Conservation (phyloP, 2,329 filamentous ascomycete genomes). For the Diaporthe velutina region DNA sequence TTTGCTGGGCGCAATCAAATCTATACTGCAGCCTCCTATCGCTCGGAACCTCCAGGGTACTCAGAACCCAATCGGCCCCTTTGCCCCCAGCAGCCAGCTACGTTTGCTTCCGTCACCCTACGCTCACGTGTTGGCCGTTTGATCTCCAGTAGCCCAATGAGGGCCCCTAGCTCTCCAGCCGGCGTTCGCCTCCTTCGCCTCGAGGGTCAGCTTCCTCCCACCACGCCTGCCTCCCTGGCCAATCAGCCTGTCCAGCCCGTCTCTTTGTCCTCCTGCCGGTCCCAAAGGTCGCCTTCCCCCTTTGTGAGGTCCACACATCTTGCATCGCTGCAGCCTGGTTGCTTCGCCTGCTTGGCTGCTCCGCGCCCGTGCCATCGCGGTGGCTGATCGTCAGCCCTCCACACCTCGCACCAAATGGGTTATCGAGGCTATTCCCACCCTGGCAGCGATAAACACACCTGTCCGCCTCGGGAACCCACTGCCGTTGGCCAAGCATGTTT, state of each 20-base stretch:
- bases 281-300: constrained; percentile 3
- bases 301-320: neutral
- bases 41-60: neutral
- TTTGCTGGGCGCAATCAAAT: constrained; percentile 20
- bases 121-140: constrained; percentile 16
- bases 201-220: constrained; percentile 1
- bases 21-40: constrained; percentile 22
- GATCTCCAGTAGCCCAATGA: neutral
- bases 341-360: constrained; percentile 17
- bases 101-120: constrained; percentile 1
- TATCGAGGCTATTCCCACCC: constrained; percentile 15
- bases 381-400: constrained; percentile 32
- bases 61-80: constrained; percentile 23
- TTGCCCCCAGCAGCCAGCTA: neutral
- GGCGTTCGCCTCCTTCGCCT: constrained; percentile 22
- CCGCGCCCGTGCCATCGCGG: constrained; percentile 22
- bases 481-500: constrained; percentile 38
- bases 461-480: constrained; percentile 19
- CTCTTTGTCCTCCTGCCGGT: neutral
- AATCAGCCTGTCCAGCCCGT: neutral
- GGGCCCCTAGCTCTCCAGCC: neutral
- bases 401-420: constrained; percentile 1
- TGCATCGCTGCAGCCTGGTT: constrained; percentile 21
- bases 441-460: constrained; percentile 33
- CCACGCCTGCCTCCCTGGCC: neutral